These are phyloP conservation scores for Dillenia turbinata DNA, from an alignment of 164 flowering plant genomes.

Conservation along the genomic window DNA sequence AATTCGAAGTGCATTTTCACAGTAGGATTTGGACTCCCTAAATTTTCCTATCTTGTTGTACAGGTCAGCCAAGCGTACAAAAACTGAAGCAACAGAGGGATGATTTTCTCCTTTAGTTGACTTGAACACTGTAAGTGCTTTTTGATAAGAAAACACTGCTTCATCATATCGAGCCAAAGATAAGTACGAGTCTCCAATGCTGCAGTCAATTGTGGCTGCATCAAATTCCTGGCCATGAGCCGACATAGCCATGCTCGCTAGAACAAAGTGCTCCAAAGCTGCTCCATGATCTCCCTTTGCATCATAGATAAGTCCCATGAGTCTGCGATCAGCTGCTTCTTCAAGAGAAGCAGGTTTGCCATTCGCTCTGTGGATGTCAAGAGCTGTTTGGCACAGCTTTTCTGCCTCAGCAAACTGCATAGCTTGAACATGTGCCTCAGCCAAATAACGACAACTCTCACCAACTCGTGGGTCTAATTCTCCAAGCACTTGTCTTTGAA, in stretches of 20 bases:
- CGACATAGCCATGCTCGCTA: conserved; percentile 46
- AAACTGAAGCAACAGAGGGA: conserved; percentile 46
- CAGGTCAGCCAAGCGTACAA: conserved; percentile 47
- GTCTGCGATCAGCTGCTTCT: conserved; percentile 51
- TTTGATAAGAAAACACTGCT: conserved; percentile 46
- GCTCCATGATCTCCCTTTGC: conserved; percentile 47
- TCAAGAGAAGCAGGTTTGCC: conserved; percentile 34
- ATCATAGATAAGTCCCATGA: conserved; percentile 54
- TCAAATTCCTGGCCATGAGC: conserved; percentile 35
- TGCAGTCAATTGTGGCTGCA: conserved; percentile 41
- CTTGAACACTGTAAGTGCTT: conserved; percentile 38
- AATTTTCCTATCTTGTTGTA: conserved; percentile 50
- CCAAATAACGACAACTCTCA: conserved; percentile 47
- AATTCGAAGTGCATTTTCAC: conserved; percentile 43
- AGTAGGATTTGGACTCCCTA: conserved; percentile 46
- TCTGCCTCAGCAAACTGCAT: conserved; percentile 56
- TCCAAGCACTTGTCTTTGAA: conserved; percentile 44
- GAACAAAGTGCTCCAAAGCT: conserved; percentile 46
- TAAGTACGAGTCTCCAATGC: conserved; percentile 51
- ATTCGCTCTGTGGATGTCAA: conserved; percentile 37
- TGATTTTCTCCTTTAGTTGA: conserved; percentile 46
- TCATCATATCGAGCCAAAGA: conserved; percentile 48
- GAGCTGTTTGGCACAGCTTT: conserved; percentile 47
- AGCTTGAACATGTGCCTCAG: conserved; percentile 58
- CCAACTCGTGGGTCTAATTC: conserved; percentile 41